Conservation (phyloP, 2,329 filamentous ascomycete species). For the Fusarium penzigii region DNA sequence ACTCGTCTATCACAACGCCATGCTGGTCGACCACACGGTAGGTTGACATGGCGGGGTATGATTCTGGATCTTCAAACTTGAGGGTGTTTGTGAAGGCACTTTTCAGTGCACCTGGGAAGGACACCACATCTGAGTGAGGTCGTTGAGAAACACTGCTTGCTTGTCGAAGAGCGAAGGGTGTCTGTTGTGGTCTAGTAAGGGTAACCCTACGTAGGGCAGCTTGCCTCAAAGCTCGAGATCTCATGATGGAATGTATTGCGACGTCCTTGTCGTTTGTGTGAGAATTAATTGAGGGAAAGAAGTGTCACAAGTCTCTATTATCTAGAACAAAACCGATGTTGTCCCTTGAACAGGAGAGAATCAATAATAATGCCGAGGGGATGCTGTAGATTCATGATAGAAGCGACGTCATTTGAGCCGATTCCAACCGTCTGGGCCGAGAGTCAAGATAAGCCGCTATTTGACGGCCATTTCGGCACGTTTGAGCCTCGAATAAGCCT, state of each 20-base stretch:
- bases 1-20: conserved; percentile 76
- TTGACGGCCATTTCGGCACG: conserved; percentile 26
- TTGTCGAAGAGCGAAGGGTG: conserved; percentile 32
- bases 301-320: no score
- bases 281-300: no score
- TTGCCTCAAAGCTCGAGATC: conserved; percentile 34
- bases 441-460: conserved; percentile 26
- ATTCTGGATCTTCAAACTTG: conserved; percentile 73
- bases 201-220: conserved; percentile 30
- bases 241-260: conserved; percentile 30
- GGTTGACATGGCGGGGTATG: conserved; percentile 77
- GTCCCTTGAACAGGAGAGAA: conserved; percentile 7
- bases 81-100: conserved; percentile 86
- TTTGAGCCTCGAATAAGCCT: conserved; percentile 6
- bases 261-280: neutral
- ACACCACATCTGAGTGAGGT: conserved; percentile 56
- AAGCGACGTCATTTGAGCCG: conserved; percentile 36
- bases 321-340: no score
- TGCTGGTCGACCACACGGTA: conserved; percentile 92
- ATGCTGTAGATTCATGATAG: conserved; percentile 16
- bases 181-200: conserved; percentile 23
- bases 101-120: conserved; percentile 94
- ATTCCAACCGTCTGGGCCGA: conserved; percentile 33
- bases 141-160: conserved; percentile 57
- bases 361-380: conserved; percentile 25